Conservation (phyloP, 148 eudicot species). For the Dysphania ambrosioides region DNA sequence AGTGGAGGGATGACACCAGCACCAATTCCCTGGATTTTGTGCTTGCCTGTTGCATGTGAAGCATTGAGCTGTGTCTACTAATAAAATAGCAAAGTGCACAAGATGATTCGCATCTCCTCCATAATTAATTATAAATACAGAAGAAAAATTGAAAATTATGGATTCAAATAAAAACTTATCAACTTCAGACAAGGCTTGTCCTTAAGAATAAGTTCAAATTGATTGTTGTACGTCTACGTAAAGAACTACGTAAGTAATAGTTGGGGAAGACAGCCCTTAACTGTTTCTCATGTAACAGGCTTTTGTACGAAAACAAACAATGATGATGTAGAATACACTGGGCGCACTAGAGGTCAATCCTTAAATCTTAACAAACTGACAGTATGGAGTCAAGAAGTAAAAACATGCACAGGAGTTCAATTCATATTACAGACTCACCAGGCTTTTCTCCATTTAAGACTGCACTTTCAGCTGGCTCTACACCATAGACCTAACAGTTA, state of each 20-base stretch:
- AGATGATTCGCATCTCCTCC: background rate
- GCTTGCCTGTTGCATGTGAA: conserved; percentile 41
- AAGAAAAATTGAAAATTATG: background rate
- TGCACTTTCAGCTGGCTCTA: conserved; percentile 84
- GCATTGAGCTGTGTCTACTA: background rate
- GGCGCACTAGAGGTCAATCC: background rate
- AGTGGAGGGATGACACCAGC: conserved; percentile 59
- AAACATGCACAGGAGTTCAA: background rate
- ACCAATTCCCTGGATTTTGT: conserved; percentile 84
- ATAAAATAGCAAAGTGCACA: background rate
- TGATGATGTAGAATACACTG: background rate
- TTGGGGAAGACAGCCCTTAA: background rate
- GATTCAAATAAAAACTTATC: background rate
- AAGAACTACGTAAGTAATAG: background rate
- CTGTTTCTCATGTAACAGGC: background rate
- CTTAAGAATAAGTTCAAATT: background rate
- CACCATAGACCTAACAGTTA: conserved; percentile 52
- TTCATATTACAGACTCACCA: conserved; percentile 39
- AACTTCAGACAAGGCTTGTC: background rate
- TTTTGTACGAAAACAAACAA: background rate
- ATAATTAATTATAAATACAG: background rate
- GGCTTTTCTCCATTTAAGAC: conserved; percentile 74
- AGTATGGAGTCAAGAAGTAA: background rate
- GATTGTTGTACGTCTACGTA: too few species aligned
- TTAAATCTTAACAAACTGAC: background rate